Percentiles rank a stretch among this genome's conserved stretches.
phyloP scores from a whole-genome alignment of 2,329 filamentous ascomycete genomes.

The Cercospora beticola region DNA sequence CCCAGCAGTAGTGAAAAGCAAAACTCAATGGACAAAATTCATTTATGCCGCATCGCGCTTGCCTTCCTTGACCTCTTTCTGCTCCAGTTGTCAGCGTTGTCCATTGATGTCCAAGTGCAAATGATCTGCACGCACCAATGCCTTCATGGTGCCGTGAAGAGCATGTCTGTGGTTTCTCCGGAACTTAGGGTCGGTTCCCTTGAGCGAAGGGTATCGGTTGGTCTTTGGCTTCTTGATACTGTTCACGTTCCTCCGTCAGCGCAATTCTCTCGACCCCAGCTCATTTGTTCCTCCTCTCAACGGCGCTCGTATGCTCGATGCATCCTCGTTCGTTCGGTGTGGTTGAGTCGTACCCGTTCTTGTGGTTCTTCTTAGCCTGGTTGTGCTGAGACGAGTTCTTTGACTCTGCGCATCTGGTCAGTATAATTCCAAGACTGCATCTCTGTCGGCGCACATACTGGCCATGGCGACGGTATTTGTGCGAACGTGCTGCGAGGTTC shows the following conservation, averaged over 20 bases:
- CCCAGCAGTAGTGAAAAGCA: constrained; percentile 11
- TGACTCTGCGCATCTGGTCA: constrained; percentile 66
- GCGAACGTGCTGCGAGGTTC: constrained; percentile 21
- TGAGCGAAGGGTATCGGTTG: constrained; percentile 96
- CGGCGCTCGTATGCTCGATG: constrained; percentile 1
- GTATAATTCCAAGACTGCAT: constrained; percentile 2
- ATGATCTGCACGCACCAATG: constrained; percentile 68
- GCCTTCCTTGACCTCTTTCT: constrained; percentile 98
- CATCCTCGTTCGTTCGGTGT: not conserved
- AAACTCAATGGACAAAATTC: constrained; percentile 15
- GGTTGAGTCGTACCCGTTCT: constrained; percentile 78
- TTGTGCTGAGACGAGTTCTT: constrained; percentile 99
- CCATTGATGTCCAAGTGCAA: not conserved
- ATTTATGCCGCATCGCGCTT: constrained; percentile 83
- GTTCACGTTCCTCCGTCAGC: constrained; percentile 27
- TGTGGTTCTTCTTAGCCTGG: constrained; percentile 97
- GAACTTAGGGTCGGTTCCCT: constrained; percentile 99
- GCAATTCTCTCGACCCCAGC: constrained; percentile 9
- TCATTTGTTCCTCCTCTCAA: constrained; percentile 2
- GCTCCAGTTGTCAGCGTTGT: constrained; percentile 38
- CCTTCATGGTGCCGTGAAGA: constrained; percentile 97
- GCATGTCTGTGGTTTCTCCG: constrained; percentile 99
- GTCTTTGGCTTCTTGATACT: constrained; percentile 99
- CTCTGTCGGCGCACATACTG: constrained; percentile 56
- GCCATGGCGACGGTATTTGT: constrained; percentile 58